These are phyloP conservation scores for Dictyostelium discoideum DNA, from an alignment of 78 protist species.

Conservation along the genomic window DNA sequence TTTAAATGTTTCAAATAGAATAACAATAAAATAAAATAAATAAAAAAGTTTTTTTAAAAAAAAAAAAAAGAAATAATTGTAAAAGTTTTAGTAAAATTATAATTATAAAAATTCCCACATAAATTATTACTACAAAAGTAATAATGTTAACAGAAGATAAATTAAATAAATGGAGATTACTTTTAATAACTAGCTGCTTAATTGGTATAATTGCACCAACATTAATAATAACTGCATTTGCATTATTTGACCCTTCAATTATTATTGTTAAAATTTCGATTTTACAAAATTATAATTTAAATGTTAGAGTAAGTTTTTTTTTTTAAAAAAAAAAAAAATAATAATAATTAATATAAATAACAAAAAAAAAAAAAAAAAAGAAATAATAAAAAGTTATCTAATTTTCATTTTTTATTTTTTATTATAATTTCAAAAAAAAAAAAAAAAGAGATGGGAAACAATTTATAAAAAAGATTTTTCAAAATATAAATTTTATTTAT, in stretches of 20 bases:
- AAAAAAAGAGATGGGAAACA: constrained; percentile 30
- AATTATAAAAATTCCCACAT: background rate
- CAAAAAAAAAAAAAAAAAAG: too few relatives aligned
- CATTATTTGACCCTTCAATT: constrained; percentile 54
- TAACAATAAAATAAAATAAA: too few relatives aligned
- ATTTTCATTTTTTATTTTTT: background rate
- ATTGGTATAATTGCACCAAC: constrained; percentile 67
- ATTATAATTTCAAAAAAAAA: too few relatives aligned
- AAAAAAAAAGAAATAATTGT: too few relatives aligned
- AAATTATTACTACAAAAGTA: background rate
- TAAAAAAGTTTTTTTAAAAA: too few relatives aligned
- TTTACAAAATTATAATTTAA: constrained; percentile 36
- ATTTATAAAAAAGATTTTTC: constrained; percentile 40
- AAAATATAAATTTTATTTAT: background rate
- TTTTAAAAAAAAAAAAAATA: background rate
- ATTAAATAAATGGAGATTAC: constrained; percentile 56
- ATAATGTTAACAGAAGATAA: constrained; percentile 8
- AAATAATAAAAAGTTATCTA: background rate
- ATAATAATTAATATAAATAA: background rate
- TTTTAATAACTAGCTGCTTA: constrained; percentile 45
- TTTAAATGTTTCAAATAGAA: too few relatives aligned
- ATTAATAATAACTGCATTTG: constrained; percentile 60
- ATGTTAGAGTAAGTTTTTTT: constrained; percentile 28
- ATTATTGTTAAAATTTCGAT: constrained; percentile 38
- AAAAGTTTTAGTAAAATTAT: background rate